Evolutionary conservation across 2,329 filamentous ascomycete species (phyloP), one percentile per base, ranked within the genome.

Genomic region (Fusarium coicis): DNA sequence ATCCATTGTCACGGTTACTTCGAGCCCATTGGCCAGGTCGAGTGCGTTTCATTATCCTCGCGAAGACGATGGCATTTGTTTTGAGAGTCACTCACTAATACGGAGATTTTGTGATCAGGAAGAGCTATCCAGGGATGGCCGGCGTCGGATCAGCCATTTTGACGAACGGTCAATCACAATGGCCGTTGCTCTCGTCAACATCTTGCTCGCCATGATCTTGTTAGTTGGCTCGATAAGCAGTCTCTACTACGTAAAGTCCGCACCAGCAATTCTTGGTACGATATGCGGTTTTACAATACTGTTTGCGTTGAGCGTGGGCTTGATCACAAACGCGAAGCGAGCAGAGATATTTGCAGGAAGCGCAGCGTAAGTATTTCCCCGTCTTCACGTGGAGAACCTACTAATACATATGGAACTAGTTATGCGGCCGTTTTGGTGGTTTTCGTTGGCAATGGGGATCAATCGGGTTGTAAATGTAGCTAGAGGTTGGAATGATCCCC

Each of bases 341-440:
- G 66, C 63, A 3, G 63, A 69, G 6, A 69, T 69, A 37, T 57
- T 69, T 56, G 56, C 63, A 7, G 55, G 43, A 2, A 67, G 66
- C n/a, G 63, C 63, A n/a, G 66, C 66, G 56, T 66, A 5, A 69
- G 63, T 23, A 7, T 4, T 4, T 10, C 7, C 2, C 0, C 2
- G 16, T 36, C 7, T 11, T 4, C 9, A 12, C 5, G 4, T 21
- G 2, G 18, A 34, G 11, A 10, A 4, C 1, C 5, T 56, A 9
- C 50, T 46, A 5, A 36, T 19, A 15, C 2, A 2, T 52, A 19
- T 21, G 32, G 2, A 7, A 19, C 16, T 12, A 52, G 49, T 2
- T 36, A 52, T 16, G 49, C 49, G 2, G 59, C 59, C n/a, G 50
- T 62, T 10, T 16, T 65, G 10, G 44, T 63, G 10, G 52, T 63